A percentile compares a stretch with the other conserved stretches of the same genome.
phyloP scores from a whole-genome alignment of 768 basidiomycete species.

The Boletellus ananas region DNA sequence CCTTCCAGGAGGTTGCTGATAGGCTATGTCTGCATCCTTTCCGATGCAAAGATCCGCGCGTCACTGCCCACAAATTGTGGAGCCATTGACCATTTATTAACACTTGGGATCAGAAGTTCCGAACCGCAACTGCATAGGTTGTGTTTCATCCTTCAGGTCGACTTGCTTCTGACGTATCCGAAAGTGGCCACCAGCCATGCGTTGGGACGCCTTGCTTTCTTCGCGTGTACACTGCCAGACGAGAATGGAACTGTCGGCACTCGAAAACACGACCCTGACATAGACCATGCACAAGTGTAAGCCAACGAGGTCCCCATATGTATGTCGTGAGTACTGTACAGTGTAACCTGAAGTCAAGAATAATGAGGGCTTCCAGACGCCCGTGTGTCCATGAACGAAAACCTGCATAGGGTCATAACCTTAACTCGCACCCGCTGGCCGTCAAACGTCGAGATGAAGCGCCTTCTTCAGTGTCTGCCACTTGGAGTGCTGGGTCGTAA shows the following conservation, averaged over 20 bases:
- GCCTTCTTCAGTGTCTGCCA: slow-evolving; percentile 30
- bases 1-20: too few relatives aligned
- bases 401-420: slow-evolving; percentile 20
- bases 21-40: slow-evolving; percentile 11
- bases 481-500: slow-evolving; percentile 29
- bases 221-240: slow-evolving; percentile 13
- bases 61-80: not conserved
- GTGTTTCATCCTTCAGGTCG: not conserved
- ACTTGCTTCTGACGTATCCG: slow-evolving; percentile 14
- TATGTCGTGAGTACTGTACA: slow-evolving; percentile 29
- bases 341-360: slow-evolving; percentile 9
- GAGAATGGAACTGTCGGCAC: not conserved
- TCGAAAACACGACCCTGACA: not conserved
- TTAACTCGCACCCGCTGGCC: slow-evolving; percentile 3
- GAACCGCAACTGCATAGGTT: slow-evolving; percentile 2
- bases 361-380: slow-evolving; percentile 8
- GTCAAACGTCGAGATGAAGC: slow-evolving; percentile 26
- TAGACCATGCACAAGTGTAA: not conserved
- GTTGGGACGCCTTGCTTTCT: slow-evolving; percentile 9
- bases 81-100: not conserved
- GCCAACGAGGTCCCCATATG: slow-evolving; percentile 9
- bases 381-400: slow-evolving; percentile 17
- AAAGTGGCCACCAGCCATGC: slow-evolving; percentile 5
- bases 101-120: slow-evolving; percentile 6
- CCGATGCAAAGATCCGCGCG: slow-evolving; percentile 1